Base-by-base conservation (phyloP, 2,329 filamentous ascomycete species). In the Sporothrix mexicana region DNA sequence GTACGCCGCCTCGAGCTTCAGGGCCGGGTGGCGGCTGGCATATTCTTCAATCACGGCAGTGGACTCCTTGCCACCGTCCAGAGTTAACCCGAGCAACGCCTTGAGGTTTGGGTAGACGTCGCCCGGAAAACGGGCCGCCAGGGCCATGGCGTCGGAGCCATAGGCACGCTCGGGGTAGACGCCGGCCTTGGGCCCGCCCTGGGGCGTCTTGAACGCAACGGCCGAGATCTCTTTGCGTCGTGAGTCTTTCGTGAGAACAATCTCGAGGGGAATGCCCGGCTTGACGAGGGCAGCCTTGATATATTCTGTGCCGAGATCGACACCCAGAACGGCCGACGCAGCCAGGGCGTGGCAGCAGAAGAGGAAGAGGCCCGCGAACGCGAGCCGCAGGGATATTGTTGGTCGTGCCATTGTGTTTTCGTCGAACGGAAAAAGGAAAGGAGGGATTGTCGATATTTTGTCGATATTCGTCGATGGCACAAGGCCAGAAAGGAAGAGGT, bases 41-140 rank as follows among this genome's bases (percentile, higher is more conserved):
- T 97, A 99, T 75, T 91, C 88, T 76, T 88, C 84, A 25, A 93
- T 89, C 59, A 88, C 83, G 13, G 88, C 84, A 76, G 88, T 66
- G 1, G 61, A 41, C 15, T 47, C 61, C 7, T 66, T 43, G 13
- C 36, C 86, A 74, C 88, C 71, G n/a, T 74, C 87, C 72, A 87
- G 83, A 13, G 87, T 84, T 17, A 97, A 85, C 51, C 95, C 96
- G n/a, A 99, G 85, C 45, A 99, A 88, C 59, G 91, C 87, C 85
- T 98, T 99, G 77, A 99, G 84, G 81, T 98, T 98, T 71, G 93
- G 92, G 84, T 97, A 99, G 77, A 98, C 94, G 80, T 99, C 95
- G 82, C 92, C 90, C 47, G 96, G 95, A 81, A 97, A 98, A 77
- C 96, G 88, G 73, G 93, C 91, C 70, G 94, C 89, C 72, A 99